These are phyloP conservation scores for Coemansia sp. DNA, from an alignment of 192 early-diverging fungal genomes.

Conservation along the genomic window DNA sequence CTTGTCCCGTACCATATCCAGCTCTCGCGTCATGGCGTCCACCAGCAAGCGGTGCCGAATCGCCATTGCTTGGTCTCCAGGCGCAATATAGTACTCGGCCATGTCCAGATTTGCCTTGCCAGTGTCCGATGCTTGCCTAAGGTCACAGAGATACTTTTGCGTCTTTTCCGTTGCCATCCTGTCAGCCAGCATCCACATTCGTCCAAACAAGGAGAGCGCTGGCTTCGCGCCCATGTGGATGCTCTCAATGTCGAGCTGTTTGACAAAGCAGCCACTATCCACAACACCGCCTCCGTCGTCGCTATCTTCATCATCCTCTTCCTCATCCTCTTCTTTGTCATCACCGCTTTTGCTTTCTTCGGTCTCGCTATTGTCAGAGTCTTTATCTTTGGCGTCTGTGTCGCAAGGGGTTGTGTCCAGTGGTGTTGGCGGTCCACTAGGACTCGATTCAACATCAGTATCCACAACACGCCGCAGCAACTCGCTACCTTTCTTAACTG, in stretches of 20 bases:
- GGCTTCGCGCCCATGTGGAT: constrained; percentile 7
- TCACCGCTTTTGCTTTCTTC: constrained; percentile 8
- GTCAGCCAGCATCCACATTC: constrained; percentile 49
- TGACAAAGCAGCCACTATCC: constrained; percentile 29
- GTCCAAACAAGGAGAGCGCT: constrained; percentile 50
- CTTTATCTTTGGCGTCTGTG: constrained; percentile 8
- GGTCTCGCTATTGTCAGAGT: not conserved
- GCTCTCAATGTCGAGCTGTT: constrained; percentile 21
- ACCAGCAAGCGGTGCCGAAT: constrained; percentile 38
- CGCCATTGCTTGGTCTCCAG: constrained; percentile 43
- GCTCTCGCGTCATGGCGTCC: constrained; percentile 20
- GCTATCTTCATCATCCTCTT: constrained; percentile 8
- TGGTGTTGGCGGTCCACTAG: not conserved
- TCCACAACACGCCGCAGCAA: not conserved
- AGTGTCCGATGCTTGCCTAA: constrained; percentile 3
- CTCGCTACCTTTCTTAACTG: not conserved
- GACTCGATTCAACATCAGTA: constrained; percentile 4
- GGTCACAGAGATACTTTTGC: constrained; percentile 24
- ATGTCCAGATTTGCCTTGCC: not conserved
- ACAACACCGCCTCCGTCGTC: not conserved
- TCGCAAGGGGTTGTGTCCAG: not conserved
- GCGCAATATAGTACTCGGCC: constrained; percentile 31
- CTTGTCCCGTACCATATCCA: constrained; percentile 20
- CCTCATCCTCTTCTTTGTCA: not conserved
- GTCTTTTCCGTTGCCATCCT: constrained; percentile 39